Conservation (phyloP, 2,329 filamentous ascomycete genomes). For the Lasiodiplodia sp. region DNA sequence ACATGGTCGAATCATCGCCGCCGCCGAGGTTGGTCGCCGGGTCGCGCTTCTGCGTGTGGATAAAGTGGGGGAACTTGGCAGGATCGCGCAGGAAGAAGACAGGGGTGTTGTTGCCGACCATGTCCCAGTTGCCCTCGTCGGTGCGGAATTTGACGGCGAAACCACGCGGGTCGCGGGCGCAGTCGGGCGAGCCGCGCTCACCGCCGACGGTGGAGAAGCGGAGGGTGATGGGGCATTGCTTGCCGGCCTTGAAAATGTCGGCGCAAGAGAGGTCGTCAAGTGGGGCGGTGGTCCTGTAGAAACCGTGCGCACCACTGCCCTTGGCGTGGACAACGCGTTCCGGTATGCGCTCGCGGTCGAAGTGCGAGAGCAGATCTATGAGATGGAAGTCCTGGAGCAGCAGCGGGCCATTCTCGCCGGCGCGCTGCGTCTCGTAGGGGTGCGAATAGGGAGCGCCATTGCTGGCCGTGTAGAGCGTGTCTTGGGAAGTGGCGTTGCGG, state of each 20-base stretch:
- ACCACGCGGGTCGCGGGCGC: conserved; percentile 74
- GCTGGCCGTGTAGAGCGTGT: conserved; percentile 62
- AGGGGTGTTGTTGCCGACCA: conserved; percentile 76
- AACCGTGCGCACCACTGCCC: conserved; percentile 57
- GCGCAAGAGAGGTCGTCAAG: conserved; percentile 55
- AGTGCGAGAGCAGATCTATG: conserved; percentile 58
- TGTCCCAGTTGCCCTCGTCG: conserved; percentile 76
- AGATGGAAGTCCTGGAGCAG: conserved; percentile 62
- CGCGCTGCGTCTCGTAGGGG: conserved; percentile 64
- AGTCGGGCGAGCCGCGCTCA: conserved; percentile 74
- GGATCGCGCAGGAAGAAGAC: conserved; percentile 80
- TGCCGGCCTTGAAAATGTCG: conserved; percentile 65
- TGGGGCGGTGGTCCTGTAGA: conserved; percentile 55
- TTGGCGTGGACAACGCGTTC: conserved; percentile 61
- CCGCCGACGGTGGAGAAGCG: conserved; percentile 81
- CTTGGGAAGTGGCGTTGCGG: conserved; percentile 51
- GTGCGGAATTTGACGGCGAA: conserved; percentile 78
- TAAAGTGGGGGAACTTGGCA: conserved; percentile 75
- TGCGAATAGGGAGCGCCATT: conserved; percentile 65
- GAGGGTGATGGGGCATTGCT: conserved; percentile 70
- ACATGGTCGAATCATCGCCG: conserved; percentile 69
- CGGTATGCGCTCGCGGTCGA: conserved; percentile 59
- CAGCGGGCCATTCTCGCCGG: conserved; percentile 65
- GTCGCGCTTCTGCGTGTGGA: conserved; percentile 78
- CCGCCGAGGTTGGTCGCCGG: conserved; percentile 73